Evolutionary conservation across 1,284 basidiomycete genomes (phyloP).

Genomic region (Uromyces viciae-fabae): DNA sequence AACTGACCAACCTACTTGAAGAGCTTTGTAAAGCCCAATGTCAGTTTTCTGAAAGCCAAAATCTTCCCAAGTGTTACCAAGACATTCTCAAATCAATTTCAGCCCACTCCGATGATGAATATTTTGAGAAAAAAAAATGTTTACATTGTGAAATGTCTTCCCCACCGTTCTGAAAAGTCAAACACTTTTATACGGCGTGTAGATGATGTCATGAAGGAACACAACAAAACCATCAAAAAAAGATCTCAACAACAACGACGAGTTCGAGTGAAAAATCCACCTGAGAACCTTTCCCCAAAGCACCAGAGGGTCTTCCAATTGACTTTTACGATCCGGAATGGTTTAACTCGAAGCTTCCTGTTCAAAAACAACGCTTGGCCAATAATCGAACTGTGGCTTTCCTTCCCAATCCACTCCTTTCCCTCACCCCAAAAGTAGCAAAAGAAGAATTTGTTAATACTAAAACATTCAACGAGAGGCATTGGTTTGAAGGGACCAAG

Average conservation of each 20-base stretch:
- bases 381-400: neutral
- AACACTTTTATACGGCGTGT: neutral
- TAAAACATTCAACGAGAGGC: neutral
- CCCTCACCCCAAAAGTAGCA: neutral
- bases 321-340: slow-evolving; percentile 26
- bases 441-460: neutral
- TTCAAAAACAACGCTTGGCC: neutral
- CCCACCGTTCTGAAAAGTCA: too few species aligned
- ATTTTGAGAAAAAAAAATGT: neutral
- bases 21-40: neutral
- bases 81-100: neutral
- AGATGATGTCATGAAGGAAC: neutral
- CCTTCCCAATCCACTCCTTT: neutral
- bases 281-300: neutral
- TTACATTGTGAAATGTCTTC: too few species aligned
- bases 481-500: neutral
- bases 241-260: neutral
- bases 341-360: neutral
- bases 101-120: slow-evolving; percentile 24
- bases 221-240: too few species aligned
- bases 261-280: neutral
- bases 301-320: slow-evolving; percentile 15
- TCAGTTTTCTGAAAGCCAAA: neutral
- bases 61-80: slow-evolving; percentile 1
- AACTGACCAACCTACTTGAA: neutral